phyloP scores from a whole-genome alignment of 179 eudicot species.

The Gypsophila paniculata region DNA sequence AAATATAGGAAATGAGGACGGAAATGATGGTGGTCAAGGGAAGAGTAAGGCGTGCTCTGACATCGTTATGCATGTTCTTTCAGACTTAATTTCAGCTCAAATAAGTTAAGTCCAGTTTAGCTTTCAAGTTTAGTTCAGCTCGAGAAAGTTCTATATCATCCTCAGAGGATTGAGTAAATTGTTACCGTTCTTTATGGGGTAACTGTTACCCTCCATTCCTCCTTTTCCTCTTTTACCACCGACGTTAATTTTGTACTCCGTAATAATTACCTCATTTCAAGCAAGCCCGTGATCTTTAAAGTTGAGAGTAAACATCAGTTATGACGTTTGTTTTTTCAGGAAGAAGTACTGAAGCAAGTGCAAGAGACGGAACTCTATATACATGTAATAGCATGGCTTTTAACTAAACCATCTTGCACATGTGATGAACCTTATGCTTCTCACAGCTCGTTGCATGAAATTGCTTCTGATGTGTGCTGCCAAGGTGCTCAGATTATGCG shows the following conservation, averaged over 20 bases:
- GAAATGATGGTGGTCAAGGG: no score
- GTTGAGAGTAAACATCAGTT: background rate
- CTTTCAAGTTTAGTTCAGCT: no score
- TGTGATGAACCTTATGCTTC: constrained; percentile 6
- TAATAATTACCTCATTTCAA: background rate
- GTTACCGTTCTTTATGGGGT: no score
- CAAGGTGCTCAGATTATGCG: constrained; percentile 37
- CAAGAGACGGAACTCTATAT: constrained; percentile 35
- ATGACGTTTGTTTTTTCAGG: constrained; percentile 28
- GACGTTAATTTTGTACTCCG: background rate
- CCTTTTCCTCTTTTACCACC: background rate
- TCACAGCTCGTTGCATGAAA: constrained; percentile 28
- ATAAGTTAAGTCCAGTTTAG: no score
- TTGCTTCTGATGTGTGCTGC: constrained; percentile 34
- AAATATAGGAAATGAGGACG: no score
- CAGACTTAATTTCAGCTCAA: no score
- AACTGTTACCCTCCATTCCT: background rate
- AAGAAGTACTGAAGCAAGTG: constrained; percentile 42
- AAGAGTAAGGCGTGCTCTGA: no score
- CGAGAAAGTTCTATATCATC: no score
- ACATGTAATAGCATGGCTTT: constrained; percentile 29
- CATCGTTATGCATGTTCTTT: no score
- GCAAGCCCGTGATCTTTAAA: constrained; percentile 2
- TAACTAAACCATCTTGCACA: constrained; percentile 25
- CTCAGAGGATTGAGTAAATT: no score